A percentile compares a stretch with the other conserved stretches of the same genome.
Evolutionary conservation across 1,284 basidiomycete species (phyloP).

Genomic region (Wolfiporia cocos): DNA sequence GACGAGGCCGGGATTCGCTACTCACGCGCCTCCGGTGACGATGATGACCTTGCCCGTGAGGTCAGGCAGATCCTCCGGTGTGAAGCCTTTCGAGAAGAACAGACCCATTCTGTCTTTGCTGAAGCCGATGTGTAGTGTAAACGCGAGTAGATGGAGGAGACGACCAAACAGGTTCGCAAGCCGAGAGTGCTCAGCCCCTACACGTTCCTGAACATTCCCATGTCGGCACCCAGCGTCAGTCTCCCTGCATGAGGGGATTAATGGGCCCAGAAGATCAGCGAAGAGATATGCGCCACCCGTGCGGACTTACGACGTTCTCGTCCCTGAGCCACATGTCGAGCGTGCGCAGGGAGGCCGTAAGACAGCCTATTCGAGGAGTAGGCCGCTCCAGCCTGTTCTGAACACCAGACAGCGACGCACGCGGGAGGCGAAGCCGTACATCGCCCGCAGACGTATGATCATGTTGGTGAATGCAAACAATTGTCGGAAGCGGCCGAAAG

Average conservation of each 20-base stretch:
- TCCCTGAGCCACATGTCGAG: too few species aligned
- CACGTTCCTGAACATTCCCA: constrained; percentile 3
- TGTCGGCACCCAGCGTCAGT: too few species aligned
- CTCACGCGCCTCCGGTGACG: constrained; percentile 36
- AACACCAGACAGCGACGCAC: too few species aligned
- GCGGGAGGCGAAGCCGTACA: too few species aligned
- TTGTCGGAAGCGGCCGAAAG: too few species aligned
- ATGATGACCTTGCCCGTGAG: constrained; percentile 32
- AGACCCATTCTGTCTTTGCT: constrained; percentile 9
- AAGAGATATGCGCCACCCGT: too few species aligned
- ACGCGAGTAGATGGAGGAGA: neutral
- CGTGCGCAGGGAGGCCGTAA: neutral
- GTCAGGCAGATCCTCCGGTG: constrained; percentile 27
- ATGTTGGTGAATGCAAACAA: too few species aligned
- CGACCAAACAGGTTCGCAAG: neutral
- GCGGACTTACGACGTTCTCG: too few species aligned
- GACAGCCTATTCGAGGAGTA: neutral
- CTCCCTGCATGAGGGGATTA: too few species aligned
- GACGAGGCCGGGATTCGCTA: neutral
- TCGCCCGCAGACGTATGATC: too few species aligned
- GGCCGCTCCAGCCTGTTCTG: too few species aligned
- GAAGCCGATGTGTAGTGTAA: neutral
- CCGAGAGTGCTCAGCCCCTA: neutral
- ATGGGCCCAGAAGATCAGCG: too few species aligned
- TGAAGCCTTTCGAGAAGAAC: constrained; percentile 16